Evolutionary conservation across 1,284 basidiomycete genomes (phyloP).

Genomic region (Porogramme epimiltina): DNA sequence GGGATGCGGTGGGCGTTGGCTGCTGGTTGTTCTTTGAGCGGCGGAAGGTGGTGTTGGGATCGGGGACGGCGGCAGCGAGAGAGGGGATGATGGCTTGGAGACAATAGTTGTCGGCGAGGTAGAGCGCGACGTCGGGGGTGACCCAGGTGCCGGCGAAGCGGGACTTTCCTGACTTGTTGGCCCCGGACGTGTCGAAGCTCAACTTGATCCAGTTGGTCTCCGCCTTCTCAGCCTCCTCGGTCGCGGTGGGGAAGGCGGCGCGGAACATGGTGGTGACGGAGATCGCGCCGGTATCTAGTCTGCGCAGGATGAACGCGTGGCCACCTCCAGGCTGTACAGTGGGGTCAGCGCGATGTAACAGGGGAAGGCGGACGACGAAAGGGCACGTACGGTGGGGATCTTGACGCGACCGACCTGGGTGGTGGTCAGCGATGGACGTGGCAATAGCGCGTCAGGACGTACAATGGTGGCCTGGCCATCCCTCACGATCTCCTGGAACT

Average conservation of each 20-base stretch:
- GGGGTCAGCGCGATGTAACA: constrained; percentile 9
- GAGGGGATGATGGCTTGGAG: constrained; percentile 62
- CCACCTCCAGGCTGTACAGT: constrained; percentile 53
- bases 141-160: constrained; percentile 94
- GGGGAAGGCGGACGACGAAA: not conserved
- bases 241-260: constrained; percentile 89
- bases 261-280: constrained; percentile 98
- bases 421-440: constrained; percentile 10
- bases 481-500: constrained; percentile 72
- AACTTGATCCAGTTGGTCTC: constrained; percentile 89
- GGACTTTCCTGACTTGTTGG: constrained; percentile 79
- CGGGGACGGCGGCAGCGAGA: constrained; percentile 77
- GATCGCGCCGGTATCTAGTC: constrained; percentile 95
- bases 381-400: constrained; percentile 77
- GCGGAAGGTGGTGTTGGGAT: constrained; percentile 76
- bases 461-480: constrained; percentile 71
- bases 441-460: constrained; percentile 21
- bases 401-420: constrained; percentile 87
- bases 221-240: constrained; percentile 76
- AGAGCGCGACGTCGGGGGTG: constrained; percentile 67
- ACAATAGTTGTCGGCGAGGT: constrained; percentile 64
- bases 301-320: constrained; percentile 93
- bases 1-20: constrained; percentile 33
- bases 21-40: constrained; percentile 49
- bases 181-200: constrained; percentile 75